Conservation (phyloP, 305 asterid genomes). For the Salvia sclarea region DNA sequence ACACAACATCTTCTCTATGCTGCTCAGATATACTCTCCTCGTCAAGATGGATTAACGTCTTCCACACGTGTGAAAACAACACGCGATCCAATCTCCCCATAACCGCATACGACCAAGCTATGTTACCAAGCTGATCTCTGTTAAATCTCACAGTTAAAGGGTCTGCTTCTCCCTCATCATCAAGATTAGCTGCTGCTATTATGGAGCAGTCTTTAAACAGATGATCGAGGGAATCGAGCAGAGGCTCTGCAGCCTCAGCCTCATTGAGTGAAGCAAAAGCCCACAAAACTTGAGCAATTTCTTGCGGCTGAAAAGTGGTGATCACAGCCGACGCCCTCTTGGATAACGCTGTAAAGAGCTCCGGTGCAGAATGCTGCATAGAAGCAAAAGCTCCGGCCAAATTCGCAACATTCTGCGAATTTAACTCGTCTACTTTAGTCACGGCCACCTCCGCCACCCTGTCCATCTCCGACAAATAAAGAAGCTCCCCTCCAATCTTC, state of each 20-base stretch:
- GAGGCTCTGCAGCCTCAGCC: slow-evolving; percentile 62
- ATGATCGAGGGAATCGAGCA: slow-evolving; percentile 70
- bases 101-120: slow-evolving; percentile 90
- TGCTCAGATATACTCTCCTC: slow-evolving; percentile 66
- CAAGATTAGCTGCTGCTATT: slow-evolving; percentile 31
- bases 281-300: slow-evolving; percentile 90
- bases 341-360: slow-evolving; percentile 62
- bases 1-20: slow-evolving; percentile 69
- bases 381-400: slow-evolving; percentile 94
- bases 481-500: slow-evolving; percentile 93
- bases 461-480: slow-evolving; percentile 90
- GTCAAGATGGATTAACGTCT: slow-evolving; percentile 54
- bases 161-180: slow-evolving; percentile 37
- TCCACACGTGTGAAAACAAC: slow-evolving; percentile 73
- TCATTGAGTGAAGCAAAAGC: slow-evolving; percentile 85
- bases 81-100: slow-evolving; percentile 60
- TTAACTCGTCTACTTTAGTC: slow-evolving; percentile 67
- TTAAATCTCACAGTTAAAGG: no score
- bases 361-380: slow-evolving; percentile 91
- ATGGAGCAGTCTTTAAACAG: slow-evolving; percentile 39
- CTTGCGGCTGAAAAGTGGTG: slow-evolving; percentile 75
- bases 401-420: slow-evolving; percentile 89
- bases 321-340: slow-evolving; percentile 64
- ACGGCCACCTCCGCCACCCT: slow-evolving; percentile 87
- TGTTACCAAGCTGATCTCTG: slow-evolving; percentile 76